These are phyloP conservation scores for Rhododendron williamsianum DNA, from an alignment of 148 eudicot genomes.

Conservation along the genomic window DNA sequence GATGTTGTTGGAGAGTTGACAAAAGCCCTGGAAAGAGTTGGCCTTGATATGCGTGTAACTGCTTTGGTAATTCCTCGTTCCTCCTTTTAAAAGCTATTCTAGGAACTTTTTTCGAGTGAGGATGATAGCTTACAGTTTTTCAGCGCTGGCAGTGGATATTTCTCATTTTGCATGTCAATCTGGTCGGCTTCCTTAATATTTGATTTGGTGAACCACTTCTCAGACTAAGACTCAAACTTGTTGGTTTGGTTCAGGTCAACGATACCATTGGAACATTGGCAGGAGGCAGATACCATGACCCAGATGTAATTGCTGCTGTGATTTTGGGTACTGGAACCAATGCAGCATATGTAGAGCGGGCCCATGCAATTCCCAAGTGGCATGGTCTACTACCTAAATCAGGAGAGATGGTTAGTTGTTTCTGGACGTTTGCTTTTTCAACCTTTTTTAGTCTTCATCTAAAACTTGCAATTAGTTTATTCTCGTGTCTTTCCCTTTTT, in stretches of 20 bases:
- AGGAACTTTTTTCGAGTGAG: neutral
- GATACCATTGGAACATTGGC: constrained; percentile 97
- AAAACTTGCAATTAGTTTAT: neutral
- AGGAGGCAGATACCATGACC: constrained; percentile 61
- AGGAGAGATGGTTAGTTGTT: constrained; percentile 72
- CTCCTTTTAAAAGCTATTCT: neutral
- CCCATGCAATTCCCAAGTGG: constrained; percentile 90
- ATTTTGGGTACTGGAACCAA: constrained; percentile 98
- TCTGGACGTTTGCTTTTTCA: neutral
- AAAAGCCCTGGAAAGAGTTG: constrained; percentile 70
- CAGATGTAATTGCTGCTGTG: constrained; percentile 80
- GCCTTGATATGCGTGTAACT: constrained; percentile 87
- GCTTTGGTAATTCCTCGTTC: constrained; percentile 61
- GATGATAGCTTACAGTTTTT: neutral
- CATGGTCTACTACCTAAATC: constrained; percentile 74
- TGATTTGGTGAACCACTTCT: neutral
- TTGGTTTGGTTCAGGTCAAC: constrained; percentile 56
- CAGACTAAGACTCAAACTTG: neutral
- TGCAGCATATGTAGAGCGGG: constrained; percentile 95
- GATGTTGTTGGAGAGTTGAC: constrained; percentile 87
- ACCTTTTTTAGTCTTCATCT: neutral
- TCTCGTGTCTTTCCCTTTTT: neutral
- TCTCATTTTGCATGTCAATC: neutral
- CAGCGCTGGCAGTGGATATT: neutral
- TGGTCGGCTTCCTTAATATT: neutral